phyloP scores from a whole-genome alignment of 768 basidiomycete genomes.

The Sporobolomyces pararoseus region DNA sequence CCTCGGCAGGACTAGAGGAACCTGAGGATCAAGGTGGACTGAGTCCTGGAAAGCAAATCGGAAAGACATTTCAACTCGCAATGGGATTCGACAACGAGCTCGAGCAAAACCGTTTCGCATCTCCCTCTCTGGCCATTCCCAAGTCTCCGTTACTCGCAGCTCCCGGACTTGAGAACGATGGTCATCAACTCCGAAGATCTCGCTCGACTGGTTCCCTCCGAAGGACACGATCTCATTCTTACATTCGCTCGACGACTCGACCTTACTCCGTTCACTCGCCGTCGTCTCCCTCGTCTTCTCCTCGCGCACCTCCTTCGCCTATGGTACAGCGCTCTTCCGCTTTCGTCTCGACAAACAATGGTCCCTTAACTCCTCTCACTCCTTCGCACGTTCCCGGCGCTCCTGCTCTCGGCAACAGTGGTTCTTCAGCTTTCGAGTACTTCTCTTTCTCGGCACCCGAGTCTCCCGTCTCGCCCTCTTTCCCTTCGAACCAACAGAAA shows the following conservation, averaged over 20 bases:
- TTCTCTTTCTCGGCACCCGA: conserved; percentile 27
- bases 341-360: conserved; percentile 20
- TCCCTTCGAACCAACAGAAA: background rate
- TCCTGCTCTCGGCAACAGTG: conserved; percentile 11
- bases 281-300: background rate
- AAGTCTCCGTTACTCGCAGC: too few species aligned
- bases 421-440: conserved; percentile 16
- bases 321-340: conserved; percentile 31
- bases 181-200: background rate
- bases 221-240: background rate
- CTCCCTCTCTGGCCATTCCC: too few species aligned
- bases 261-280: background rate
- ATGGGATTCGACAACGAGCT: background rate
- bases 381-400: conserved; percentile 41
- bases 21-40: conserved; percentile 1
- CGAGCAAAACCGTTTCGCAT: too few species aligned
- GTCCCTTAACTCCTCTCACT: conserved; percentile 39
- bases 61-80: conserved; percentile 5
- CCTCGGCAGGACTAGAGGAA: conserved; percentile 18
- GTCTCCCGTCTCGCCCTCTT: conserved; percentile 19
- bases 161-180: background rate
- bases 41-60: conserved; percentile 15
- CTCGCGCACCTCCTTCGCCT: conserved; percentile 12
- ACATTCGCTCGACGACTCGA: background rate
- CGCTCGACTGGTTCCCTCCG: conserved; percentile 1